Percentiles rank a stretch among this genome's conserved stretches.
Conservation (phyloP, 129 eudicot genomes). For the Sambucus nigra region DNA sequence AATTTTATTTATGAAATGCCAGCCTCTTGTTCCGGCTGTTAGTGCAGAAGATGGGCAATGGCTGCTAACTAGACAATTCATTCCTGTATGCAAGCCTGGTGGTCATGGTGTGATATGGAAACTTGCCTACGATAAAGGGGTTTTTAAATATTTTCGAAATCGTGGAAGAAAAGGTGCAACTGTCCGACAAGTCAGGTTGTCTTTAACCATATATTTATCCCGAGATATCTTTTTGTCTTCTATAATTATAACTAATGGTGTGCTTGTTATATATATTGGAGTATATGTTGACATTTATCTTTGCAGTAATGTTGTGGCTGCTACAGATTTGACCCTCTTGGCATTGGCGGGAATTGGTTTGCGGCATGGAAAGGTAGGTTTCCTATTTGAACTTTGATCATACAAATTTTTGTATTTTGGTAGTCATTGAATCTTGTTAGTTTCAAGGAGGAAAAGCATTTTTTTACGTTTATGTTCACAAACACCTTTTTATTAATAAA, state of each 20-base stretch:
- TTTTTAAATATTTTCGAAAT: constrained; percentile 74
- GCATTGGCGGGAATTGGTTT: constrained; percentile 97
- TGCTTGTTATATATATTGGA: constrained; percentile 13
- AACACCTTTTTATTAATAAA: no score
- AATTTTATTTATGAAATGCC: constrained; percentile 25
- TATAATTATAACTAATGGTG: constrained; percentile 10
- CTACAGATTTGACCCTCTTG: constrained; percentile 87
- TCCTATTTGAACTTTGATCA: background rate
- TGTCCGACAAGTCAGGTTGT: constrained; percentile 92
- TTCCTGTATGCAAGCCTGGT: constrained; percentile 97
- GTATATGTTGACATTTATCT: constrained; percentile 17
- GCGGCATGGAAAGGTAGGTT: constrained; percentile 57
- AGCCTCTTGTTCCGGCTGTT: constrained; percentile 99
- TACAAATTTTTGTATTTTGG: no score
- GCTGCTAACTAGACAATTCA: constrained; percentile 59
- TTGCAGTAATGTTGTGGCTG: constrained; percentile 99
- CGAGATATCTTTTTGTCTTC: background rate
- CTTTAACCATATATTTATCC: constrained; percentile 6
- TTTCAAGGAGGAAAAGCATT: no score
- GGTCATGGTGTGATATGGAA: constrained; percentile 99
- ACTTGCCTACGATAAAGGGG: constrained; percentile 86
- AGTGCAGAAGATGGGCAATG: constrained; percentile 92
- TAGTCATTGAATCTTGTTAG: no score
- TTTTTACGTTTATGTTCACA: no score
- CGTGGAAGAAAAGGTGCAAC: constrained; percentile 93